Evolutionary conservation across 768 basidiomycete genomes (phyloP), one percentile per base, ranked within the genome.

Genomic region (Pholiota conissans): DNA sequence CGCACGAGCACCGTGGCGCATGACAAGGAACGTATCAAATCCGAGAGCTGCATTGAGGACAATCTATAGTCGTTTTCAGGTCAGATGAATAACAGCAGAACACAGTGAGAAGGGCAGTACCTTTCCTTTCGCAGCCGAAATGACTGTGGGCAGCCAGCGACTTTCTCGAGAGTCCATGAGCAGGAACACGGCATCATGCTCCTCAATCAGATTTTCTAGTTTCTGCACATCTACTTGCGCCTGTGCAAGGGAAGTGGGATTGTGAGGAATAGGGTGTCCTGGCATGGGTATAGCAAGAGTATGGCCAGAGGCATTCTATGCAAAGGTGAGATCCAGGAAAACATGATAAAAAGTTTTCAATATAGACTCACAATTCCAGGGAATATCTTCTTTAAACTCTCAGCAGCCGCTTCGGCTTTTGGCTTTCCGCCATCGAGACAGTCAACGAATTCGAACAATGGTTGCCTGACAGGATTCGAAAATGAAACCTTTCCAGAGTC

Each of bases 151-250:
- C 49, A 99, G 74, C 97, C 97, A 99, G 45, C 97, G 75, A 63
- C 93, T 95, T 72, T 99, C 97, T 32, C 96, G 78, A n/a, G 95
- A 98, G 69, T 98, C 97, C 97, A 98, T 98, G 22, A 98, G 78
- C 29, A 98, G 76, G 71, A 95, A 98, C 3, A 98, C 79, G 0
- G 80, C 95, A 66, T 99, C 97, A 66, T 99, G 96, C 16, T 79
- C 76, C 28, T 90, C 87, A 56, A 98, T 80, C 14, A 98, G 81
- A 24, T 78, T 69, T 65, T 95, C 93, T 8, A 99, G 81, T 63
- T 78, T 76, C 29, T 73, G 73, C 0, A 98, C 85, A 61, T 93
- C 88, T n/a, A 78, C 76, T 66, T 83, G 80, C 0, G 83, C 78
- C 63, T 87, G 82, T 2, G 78, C 79, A 4, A 86, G 69, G 0